Evolutionary conservation across 352 stramenopile genomes (phyloP).

Genomic region (Phytophthora boehmeriae): DNA sequence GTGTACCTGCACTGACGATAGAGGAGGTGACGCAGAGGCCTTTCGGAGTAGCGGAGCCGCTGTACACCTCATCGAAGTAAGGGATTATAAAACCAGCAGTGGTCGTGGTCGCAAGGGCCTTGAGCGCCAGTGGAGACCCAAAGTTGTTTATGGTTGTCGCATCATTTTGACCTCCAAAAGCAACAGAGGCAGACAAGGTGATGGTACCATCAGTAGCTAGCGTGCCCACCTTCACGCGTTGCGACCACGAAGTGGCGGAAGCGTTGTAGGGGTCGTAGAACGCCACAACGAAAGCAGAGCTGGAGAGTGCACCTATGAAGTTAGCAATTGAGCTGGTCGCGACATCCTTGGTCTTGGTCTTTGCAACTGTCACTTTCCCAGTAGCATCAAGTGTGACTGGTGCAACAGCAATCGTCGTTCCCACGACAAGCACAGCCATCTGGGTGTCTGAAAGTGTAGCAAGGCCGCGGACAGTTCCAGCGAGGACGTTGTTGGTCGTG

Average conservation of each 20-base stretch:
- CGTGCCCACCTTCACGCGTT: slow-evolving; percentile 45
- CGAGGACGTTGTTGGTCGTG: slow-evolving; percentile 32
- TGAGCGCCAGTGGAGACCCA: slow-evolving; percentile 39
- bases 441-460: slow-evolving; percentile 62
- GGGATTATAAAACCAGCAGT: slow-evolving; percentile 49
- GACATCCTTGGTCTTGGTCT: slow-evolving; percentile 28
- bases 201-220: slow-evolving; percentile 42
- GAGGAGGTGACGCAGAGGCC: slow-evolving; percentile 57
- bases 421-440: slow-evolving; percentile 41
- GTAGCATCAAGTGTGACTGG: slow-evolving; percentile 35
- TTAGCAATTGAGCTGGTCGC: slow-evolving; percentile 40
- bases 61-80: slow-evolving; percentile 39
- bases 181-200: slow-evolving; percentile 30
- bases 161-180: slow-evolving; percentile 45
- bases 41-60: slow-evolving; percentile 13
- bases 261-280: slow-evolving; percentile 53
- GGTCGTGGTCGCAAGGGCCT: slow-evolving; percentile 15
- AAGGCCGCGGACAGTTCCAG: slow-evolving; percentile 47
- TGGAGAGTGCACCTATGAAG: slow-evolving; percentile 41
- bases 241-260: slow-evolving; percentile 20
- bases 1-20: slow-evolving; percentile 20
- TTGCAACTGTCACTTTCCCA: slow-evolving; percentile 19
- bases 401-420: slow-evolving; percentile 26
- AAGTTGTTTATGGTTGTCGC: slow-evolving; percentile 35
- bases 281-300: slow-evolving; percentile 44